Conservation (phyloP, 805 yeast genomes). For the Wickerhamomyces sydowiorum region DNA sequence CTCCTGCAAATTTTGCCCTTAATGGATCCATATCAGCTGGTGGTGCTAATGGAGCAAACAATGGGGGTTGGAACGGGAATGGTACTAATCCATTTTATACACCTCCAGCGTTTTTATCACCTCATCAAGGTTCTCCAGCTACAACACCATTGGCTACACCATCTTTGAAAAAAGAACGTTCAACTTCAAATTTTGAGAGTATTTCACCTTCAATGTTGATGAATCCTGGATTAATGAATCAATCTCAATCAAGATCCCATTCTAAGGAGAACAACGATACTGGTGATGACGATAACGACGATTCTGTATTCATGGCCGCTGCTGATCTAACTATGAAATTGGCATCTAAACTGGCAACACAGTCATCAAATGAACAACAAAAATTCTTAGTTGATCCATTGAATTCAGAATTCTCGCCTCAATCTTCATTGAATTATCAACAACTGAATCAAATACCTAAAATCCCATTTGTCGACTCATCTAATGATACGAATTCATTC, state of each 20-base stretch:
- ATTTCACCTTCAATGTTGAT: slow-evolving; percentile 20
- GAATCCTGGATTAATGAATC: slow-evolving; percentile 5
- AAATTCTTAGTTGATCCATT: slow-evolving; percentile 3
- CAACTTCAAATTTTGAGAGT: slow-evolving; percentile 2
- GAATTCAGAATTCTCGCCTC: slow-evolving; percentile 4
- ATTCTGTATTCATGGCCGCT: slow-evolving; percentile 19
- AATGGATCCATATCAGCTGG: not conserved
- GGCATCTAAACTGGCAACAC: slow-evolving; percentile 16
- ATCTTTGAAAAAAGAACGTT: slow-evolving; percentile 4
- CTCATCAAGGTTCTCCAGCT: slow-evolving; percentile 23
- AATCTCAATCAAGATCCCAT: not conserved
- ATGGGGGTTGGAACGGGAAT: no score
- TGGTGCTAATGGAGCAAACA: not conserved
- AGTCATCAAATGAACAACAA: not conserved
- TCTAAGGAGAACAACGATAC: not conserved
- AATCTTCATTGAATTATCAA: not conserved
- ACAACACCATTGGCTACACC: slow-evolving; percentile 22
- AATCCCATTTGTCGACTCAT: not conserved
- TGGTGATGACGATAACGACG: slow-evolving; percentile 1
- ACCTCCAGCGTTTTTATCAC: slow-evolving; percentile 38
- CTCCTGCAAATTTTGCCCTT: slow-evolving; percentile 21
- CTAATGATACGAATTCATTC: not conserved
- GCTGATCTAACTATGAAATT: slow-evolving; percentile 25
- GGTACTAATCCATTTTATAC: slow-evolving; percentile 45
- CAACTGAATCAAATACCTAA: not conserved